phyloP scores from a whole-genome alignment of 2,329 filamentous ascomycete genomes.

The Aspergillus caelatus region DNA sequence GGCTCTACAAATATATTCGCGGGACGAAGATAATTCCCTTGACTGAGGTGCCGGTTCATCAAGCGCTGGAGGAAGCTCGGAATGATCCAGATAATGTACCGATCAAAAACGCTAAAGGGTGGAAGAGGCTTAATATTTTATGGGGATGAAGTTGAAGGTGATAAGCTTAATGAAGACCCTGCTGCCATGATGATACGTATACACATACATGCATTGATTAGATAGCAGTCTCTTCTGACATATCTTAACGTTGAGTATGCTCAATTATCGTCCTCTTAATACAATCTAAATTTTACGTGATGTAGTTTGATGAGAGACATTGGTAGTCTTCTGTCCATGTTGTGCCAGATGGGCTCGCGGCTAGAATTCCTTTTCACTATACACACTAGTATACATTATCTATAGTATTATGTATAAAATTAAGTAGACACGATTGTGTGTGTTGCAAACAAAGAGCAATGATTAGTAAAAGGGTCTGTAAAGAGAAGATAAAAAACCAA shows the following conservation, averaged over 20 bases:
- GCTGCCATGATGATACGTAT: background rate
- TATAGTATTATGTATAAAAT: background rate
- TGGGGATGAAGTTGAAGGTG: conserved; percentile 28
- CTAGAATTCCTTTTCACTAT: too few species aligned
- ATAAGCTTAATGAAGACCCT: too few species aligned
- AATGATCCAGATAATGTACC: conserved; percentile 40
- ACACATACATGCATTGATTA: background rate
- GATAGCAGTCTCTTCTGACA: background rate
- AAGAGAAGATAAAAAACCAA: background rate
- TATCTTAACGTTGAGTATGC: rapidly evolving
- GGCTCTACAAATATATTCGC: conserved; percentile 68
- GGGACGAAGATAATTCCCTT: conserved; percentile 60
- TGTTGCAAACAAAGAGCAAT: background rate
- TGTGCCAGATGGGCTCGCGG: too few species aligned
- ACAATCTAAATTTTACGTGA: too few species aligned
- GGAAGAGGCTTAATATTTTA: conserved; percentile 35
- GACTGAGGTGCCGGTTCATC: conserved; percentile 54
- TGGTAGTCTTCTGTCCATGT: background rate
- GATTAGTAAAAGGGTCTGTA: background rate
- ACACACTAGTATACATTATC: background rate
- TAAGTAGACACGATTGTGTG: background rate
- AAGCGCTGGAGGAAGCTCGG: conserved; percentile 53
- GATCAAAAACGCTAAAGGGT: conserved; percentile 28
- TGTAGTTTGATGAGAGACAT: too few species aligned
- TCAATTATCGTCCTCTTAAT: too few species aligned